These are phyloP conservation scores for Coelastrella sp. DNA, from an alignment of 139 green algal species.

Conservation along the genomic window DNA sequence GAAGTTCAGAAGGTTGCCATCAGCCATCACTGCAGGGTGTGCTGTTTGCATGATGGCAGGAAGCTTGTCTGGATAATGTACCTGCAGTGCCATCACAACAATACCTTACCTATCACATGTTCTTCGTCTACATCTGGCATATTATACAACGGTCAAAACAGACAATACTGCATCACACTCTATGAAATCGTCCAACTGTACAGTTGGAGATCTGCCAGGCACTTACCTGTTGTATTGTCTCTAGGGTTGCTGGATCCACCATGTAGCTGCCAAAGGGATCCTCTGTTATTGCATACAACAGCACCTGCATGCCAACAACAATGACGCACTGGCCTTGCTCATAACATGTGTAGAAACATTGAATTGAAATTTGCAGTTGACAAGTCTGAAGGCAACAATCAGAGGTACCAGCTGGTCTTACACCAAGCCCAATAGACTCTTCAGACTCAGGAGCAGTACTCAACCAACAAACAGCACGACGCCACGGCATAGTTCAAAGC, in stretches of 20 bases:
- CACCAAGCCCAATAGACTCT: too few species aligned
- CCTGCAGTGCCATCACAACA: neutral
- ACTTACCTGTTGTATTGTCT: constrained; percentile 66
- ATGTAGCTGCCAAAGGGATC: constrained; percentile 61
- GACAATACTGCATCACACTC: neutral
- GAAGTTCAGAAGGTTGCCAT: constrained; percentile 81
- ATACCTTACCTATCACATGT: neutral
- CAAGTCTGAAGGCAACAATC: too few species aligned
- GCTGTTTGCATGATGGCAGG: constrained; percentile 75
- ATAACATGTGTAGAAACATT: neutral
- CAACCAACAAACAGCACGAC: too few species aligned
- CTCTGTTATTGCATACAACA: constrained; percentile 57
- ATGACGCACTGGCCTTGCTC: too few species aligned
- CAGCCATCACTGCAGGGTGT: constrained; percentile 66
- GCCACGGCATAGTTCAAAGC: too few species aligned
- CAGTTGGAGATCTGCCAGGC: too few species aligned
- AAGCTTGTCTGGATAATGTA: constrained; percentile 40
- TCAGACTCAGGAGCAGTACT: too few species aligned
- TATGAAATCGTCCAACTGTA: too few species aligned
- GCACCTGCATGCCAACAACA: neutral
- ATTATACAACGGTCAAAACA: neutral
- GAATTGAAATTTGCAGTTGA: neutral
- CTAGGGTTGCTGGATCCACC: constrained; percentile 64
- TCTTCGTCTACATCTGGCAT: neutral
- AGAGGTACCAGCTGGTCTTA: too few species aligned